These are phyloP conservation scores for Alternaria sp. DNA, from an alignment of 2,329 filamentous ascomycete genomes.

Conservation along the genomic window DNA sequence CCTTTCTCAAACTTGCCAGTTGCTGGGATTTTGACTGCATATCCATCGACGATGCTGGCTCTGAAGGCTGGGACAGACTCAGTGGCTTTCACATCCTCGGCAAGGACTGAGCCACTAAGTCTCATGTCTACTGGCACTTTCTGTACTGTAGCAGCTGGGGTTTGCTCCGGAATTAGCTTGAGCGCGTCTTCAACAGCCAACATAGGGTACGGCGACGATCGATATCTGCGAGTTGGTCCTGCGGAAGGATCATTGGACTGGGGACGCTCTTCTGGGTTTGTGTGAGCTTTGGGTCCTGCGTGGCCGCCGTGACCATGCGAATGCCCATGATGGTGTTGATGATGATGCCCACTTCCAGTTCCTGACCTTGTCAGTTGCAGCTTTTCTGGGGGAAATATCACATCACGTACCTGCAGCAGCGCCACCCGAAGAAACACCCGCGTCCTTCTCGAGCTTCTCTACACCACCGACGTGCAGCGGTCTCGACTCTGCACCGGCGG, in stretches of 20 bases:
- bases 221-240: slow-evolving; percentile 71
- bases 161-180: slow-evolving; percentile 72
- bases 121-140: slow-evolving; percentile 66
- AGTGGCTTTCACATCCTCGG: slow-evolving; percentile 77
- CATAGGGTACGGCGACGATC: slow-evolving; percentile 92
- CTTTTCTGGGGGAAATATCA: background rate
- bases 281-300: slow-evolving; percentile 70
- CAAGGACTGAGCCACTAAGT: slow-evolving; percentile 79
- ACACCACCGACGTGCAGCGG: slow-evolving; percentile 79
- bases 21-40: slow-evolving; percentile 63
- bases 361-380: slow-evolving; percentile 11
- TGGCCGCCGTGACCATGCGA: slow-evolving; percentile 60
- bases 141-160: slow-evolving; percentile 66
- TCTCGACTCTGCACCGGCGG: slow-evolving; percentile 82
- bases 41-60: slow-evolving; percentile 96
- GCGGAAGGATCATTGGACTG: slow-evolving; percentile 66
- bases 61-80: slow-evolving; percentile 92
- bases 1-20: slow-evolving; percentile 67
- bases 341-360: slow-evolving; percentile 41
- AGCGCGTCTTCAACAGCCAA: slow-evolving; percentile 83
- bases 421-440: slow-evolving; percentile 57
- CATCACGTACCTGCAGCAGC: slow-evolving; percentile 20
- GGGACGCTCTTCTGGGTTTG: slow-evolving; percentile 64
- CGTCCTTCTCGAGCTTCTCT: slow-evolving; percentile 82
- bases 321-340: slow-evolving; percentile 59